A percentile compares a stretch with the other conserved stretches of the same genome.
phyloP scores from a whole-genome alignment of 768 basidiomycete species.

The Polyporus arcularius region DNA sequence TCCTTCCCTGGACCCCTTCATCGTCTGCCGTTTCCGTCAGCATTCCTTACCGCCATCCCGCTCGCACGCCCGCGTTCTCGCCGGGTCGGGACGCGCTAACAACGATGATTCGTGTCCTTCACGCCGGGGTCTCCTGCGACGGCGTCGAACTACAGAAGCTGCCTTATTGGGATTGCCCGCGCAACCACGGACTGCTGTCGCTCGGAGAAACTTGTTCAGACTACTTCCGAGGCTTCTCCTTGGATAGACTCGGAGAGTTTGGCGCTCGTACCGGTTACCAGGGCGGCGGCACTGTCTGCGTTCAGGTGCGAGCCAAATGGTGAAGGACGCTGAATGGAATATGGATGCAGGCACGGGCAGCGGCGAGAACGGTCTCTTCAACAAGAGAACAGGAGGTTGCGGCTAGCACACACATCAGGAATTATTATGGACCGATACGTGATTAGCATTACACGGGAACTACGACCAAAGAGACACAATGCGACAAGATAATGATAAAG shows the following conservation, averaged over 20 bases:
- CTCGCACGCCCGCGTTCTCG: neutral
- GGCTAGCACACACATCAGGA: no score
- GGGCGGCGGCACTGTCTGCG: neutral
- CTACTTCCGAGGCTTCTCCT: slow-evolving; percentile 10
- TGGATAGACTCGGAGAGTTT: neutral
- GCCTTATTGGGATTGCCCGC: slow-evolving; percentile 3
- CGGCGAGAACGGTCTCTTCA: no score
- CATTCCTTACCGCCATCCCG: neutral
- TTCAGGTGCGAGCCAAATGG: no score
- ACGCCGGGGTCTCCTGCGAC: neutral
- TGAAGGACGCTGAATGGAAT: neutral
- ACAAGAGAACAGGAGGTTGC: no score
- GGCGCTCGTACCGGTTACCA: no score
- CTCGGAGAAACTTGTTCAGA: slow-evolving; percentile 3
- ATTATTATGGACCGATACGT: no score
- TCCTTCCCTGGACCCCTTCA: neutral
- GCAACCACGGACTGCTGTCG: neutral
- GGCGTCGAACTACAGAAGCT: slow-evolving; percentile 7
- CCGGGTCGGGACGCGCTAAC: neutral
- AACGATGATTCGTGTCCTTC: neutral
- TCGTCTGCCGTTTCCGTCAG: neutral
- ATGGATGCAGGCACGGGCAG: no score
- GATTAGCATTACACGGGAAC: no score
- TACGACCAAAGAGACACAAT: no score
- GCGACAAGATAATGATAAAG: neutral